Evolutionary conservation across 352 stramenopile species (phyloP), one percentile per base, ranked within the genome.

Genomic region (Phytophthora aleatoria): DNA sequence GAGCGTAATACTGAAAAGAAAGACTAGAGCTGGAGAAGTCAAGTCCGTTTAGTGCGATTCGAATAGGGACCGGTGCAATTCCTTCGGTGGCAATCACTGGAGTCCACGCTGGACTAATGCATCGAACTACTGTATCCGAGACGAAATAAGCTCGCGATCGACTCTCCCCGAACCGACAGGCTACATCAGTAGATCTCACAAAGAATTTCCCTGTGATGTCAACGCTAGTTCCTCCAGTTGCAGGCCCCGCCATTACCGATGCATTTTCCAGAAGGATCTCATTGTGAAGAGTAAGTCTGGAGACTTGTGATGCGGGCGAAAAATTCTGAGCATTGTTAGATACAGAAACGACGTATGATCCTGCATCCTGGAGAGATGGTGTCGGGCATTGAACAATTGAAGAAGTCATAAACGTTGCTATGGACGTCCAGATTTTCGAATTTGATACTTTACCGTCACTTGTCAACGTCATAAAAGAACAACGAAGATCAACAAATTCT

Each of bases 251-350:
- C 7, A 41, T 9, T 1, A 75, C 36, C 2, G 70, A 79, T 9
- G 57, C 33, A 27, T 11, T 43, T 2, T 52, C 30, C 26, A 77
- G 41, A 7, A 58, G 7, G 27, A 73, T 28, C 2, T 77, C 43
- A 1, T 51, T 50, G 33, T 77, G 64, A 12, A 70, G 26, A 10
- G n/a, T 50, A 45, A 73, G 43, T 1, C 36, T 7, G 4, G 50
- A 39, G 51, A 27, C 15, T 15, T 51, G 26, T 2, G 30, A 33
- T 27, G 3, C 1, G 1, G 15, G 12, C 0, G 70, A 77, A 49
- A 65, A 67, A 31, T 82, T 56, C 45, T 77, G 55, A 11, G 31
- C 67, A 42, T 79, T 82, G 42, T 75, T 79, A 2, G 74, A 77
- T 20, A 79, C 49, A 30, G 43, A 43, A n/a, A 82, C 43, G 5